Evolutionary conservation across 129 eudicot species (phyloP).

Genomic region (Calendula officinalis): DNA sequence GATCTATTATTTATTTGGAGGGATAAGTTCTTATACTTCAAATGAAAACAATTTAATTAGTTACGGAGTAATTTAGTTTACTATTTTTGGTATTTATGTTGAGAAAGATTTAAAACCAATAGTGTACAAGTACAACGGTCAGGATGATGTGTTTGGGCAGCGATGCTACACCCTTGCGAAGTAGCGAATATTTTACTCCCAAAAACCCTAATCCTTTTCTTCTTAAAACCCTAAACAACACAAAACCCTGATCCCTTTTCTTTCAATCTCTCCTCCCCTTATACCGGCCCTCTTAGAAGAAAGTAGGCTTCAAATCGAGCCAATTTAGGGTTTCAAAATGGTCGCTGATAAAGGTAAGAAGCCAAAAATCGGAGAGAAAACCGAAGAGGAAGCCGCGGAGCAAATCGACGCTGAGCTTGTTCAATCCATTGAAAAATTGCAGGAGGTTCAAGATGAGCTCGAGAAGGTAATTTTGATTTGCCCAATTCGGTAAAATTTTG

Average conservation of each 20-base stretch:
- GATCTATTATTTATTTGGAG: too few relatives aligned
- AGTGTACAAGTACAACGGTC: slow-evolving; percentile 21
- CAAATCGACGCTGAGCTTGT: slow-evolving; percentile 59
- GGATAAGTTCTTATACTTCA: too few relatives aligned
- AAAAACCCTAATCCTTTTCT: slow-evolving; percentile 43
- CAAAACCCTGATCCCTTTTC: slow-evolving; percentile 12
- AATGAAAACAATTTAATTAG: too few relatives aligned
- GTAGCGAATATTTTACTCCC: slow-evolving; percentile 16
- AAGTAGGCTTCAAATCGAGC: slow-evolving; percentile 18
- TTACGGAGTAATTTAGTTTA: too few relatives aligned
- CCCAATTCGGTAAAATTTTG: background rate
- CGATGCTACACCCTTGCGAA: slow-evolving; percentile 2
- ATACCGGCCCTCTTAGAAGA: background rate
- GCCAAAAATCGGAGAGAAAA: slow-evolving; percentile 49
- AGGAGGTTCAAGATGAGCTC: slow-evolving; percentile 87
- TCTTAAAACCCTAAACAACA: slow-evolving; percentile 46
- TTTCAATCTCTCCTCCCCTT: background rate
- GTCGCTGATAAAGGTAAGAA: slow-evolving; percentile 82
- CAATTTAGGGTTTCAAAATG: slow-evolving; percentile 40
- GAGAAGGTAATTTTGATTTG: slow-evolving; percentile 52
- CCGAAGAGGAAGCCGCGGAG: slow-evolving; percentile 45
- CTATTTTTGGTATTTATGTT: background rate
- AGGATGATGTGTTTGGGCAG: slow-evolving; percentile 13
- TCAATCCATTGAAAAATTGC: slow-evolving; percentile 73
- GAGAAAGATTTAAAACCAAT: background rate